Conservation (phyloP, 2,329 filamentous ascomycete genomes). For the Phialemoniopsis sp. region DNA sequence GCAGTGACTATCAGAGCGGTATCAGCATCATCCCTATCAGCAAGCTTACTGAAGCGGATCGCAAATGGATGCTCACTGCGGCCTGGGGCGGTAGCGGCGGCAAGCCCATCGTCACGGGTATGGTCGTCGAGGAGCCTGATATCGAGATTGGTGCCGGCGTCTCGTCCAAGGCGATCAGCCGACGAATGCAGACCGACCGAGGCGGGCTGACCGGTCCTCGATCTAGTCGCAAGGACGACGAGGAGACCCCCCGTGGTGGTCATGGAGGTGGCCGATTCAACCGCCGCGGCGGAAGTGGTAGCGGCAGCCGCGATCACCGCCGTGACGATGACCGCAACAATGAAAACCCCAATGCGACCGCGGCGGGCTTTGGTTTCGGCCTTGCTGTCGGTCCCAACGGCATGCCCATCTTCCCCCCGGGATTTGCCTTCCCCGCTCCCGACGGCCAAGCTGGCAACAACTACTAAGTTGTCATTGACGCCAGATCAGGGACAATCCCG, state of each 20-base stretch:
- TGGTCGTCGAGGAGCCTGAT: constrained; percentile 94
- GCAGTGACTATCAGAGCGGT: constrained; percentile 90
- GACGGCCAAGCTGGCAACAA: not conserved
- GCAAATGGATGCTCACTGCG: constrained; percentile 94
- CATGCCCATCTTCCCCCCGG: constrained; percentile 45
- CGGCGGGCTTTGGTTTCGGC: constrained; percentile 35
- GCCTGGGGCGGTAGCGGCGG: constrained; percentile 92
- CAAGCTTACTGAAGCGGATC: constrained; percentile 90
- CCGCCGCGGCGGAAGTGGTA: constrained; percentile 10
- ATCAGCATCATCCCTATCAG: constrained; percentile 91
- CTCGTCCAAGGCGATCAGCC: constrained; percentile 81
- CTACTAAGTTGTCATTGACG: too few relatives aligned
- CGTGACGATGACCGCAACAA: constrained; percentile 21
- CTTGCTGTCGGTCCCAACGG: constrained; percentile 40
- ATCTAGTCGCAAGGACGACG: constrained; percentile 45
- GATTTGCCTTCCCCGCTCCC: constrained; percentile 28
- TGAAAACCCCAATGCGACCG: constrained; percentile 14
- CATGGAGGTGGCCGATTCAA: constrained; percentile 9
- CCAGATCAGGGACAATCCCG: too few relatives aligned
- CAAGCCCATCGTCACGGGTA: constrained; percentile 69
- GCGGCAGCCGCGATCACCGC: constrained; percentile 11
- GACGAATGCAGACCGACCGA: constrained; percentile 66
- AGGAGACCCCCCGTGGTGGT: constrained; percentile 16
- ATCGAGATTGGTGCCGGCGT: constrained; percentile 98
- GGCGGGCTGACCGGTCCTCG: constrained; percentile 62